These are phyloP conservation scores for Neurospora intermedia DNA, from an alignment of 495 filamentous ascomycete genomes.

Conservation along the genomic window DNA sequence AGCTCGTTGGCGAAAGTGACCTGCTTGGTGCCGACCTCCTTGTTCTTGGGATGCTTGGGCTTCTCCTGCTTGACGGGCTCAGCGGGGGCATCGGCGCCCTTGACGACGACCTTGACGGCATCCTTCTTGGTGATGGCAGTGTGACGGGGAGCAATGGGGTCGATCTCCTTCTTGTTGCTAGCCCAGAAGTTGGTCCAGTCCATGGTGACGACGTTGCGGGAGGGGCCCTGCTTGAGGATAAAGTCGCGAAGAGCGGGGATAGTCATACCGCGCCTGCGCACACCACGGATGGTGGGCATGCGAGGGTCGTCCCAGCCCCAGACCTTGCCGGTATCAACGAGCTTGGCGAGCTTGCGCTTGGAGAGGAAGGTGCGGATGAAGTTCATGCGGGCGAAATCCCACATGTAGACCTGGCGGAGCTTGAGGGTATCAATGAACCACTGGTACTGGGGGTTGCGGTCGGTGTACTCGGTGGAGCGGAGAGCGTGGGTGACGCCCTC, in stretches of 20 bases:
- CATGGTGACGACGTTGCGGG: constrained; percentile 76
- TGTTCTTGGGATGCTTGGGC: constrained; percentile 80
- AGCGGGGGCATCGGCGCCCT: constrained; percentile 50
- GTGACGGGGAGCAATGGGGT: constrained; percentile 76
- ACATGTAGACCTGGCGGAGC: constrained; percentile 83
- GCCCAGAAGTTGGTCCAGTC: constrained; percentile 93
- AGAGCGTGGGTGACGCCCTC: constrained; percentile 94
- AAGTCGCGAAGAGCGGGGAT: constrained; percentile 81
- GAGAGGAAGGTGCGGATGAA: constrained; percentile 84
- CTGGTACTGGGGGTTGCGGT: constrained; percentile 93
- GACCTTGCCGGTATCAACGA: constrained; percentile 76
- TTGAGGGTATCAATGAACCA: constrained; percentile 87
- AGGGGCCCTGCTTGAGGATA: constrained; percentile 86
- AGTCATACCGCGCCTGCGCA: constrained; percentile 82
- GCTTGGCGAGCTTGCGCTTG: constrained; percentile 90
- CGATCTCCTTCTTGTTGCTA: constrained; percentile 90
- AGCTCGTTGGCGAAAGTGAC: constrained; percentile 62
- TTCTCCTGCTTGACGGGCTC: constrained; percentile 59
- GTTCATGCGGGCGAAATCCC: constrained; percentile 97
- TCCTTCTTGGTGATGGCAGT: constrained; percentile 64
- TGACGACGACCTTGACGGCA: constrained; percentile 55
- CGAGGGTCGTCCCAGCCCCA: constrained; percentile 92
- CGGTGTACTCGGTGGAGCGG: constrained; percentile 92
- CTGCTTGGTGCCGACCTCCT: constrained; percentile 72
- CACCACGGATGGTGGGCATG: constrained; percentile 89